phyloP scores from a whole-genome alignment of 176 grass and related monocot species.

The Triticum aestivum region DNA sequence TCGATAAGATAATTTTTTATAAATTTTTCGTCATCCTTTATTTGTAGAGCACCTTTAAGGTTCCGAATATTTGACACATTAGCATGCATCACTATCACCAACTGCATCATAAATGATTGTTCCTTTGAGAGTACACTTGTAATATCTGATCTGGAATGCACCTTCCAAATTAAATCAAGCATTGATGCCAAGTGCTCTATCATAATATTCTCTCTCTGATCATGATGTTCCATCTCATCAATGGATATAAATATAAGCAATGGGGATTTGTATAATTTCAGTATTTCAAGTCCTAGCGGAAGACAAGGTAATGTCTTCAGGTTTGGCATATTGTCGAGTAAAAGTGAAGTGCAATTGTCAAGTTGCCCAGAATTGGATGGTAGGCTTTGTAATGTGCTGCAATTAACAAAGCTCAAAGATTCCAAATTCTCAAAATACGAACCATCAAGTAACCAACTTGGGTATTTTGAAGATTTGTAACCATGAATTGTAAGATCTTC shows the following conservation, averaged over 20 bases:
- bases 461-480: background rate
- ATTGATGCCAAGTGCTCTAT: background rate
- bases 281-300: background rate
- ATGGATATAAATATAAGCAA: background rate
- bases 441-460: conserved; percentile 14
- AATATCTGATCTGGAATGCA: too few relatives aligned
- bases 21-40: too few relatives aligned
- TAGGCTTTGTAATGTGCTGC: background rate
- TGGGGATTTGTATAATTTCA: background rate
- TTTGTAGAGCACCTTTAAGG: background rate
- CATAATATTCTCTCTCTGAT: background rate
- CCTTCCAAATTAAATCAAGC: background rate
- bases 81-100: background rate
- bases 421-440: background rate
- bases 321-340: background rate
- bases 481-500: accelerated
- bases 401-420: background rate
- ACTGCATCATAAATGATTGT: background rate
- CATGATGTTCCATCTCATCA: background rate
- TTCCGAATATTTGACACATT: background rate
- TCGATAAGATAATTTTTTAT: background rate
- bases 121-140: too few relatives aligned
- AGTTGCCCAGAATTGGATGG: background rate
- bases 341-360: background rate
- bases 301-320: background rate